Evolutionary conservation across 1,139 yeast species (phyloP), one percentile per base, ranked within the genome.

Genomic region (Suhomyces anneliseae): DNA sequence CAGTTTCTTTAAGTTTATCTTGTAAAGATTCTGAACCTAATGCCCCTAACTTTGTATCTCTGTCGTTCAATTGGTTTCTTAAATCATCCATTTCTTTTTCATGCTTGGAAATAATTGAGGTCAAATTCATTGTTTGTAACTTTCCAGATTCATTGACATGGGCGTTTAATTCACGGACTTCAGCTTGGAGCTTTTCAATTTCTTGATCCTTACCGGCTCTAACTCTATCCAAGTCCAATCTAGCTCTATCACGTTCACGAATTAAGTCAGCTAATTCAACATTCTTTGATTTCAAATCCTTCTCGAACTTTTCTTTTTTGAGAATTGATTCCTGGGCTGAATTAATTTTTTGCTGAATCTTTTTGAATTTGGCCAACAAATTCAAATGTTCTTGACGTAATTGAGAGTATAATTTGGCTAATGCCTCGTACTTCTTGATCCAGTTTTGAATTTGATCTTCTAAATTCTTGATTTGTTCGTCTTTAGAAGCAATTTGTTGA

Each of bases 241-340:
- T 79, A 1, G 96, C 95, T 49, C 96, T 78, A 61, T 90, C 97
- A 53, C 97, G 82, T 62, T 90, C 97, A 52, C 95, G 80, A 50
- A 90, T 90, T 59, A 90, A 76, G 59, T 90, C 96, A 1, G 96
- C 96, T 55, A 90, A 76, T 64, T 90, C 97, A 45, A 90, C 76
- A 61, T 89, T 90, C 69, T 90, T 90, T 12, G 93, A 79, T 64
- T 88, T 89, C 65, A 90, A 71, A 52, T 90, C 97, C 52, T 87
- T 83, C 65, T 90, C 97, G 37, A 88, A 71, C 60, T 82, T 83
- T 60, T 90, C 97, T 55, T 92, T 84, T 66, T 85, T 87, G 56
- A 87, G 87, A 52, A 90, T 83, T 0, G 96, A 88, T 65, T 90
- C 97, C 63, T 90, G 96, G 8, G 97, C 97, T 51, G 95, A 87